A percentile compares a stretch with the other conserved stretches of the same genome.
Evolutionary conservation across 148 eudicot species (phyloP).

Genomic region (Tetragonia tetragonoides): DNA sequence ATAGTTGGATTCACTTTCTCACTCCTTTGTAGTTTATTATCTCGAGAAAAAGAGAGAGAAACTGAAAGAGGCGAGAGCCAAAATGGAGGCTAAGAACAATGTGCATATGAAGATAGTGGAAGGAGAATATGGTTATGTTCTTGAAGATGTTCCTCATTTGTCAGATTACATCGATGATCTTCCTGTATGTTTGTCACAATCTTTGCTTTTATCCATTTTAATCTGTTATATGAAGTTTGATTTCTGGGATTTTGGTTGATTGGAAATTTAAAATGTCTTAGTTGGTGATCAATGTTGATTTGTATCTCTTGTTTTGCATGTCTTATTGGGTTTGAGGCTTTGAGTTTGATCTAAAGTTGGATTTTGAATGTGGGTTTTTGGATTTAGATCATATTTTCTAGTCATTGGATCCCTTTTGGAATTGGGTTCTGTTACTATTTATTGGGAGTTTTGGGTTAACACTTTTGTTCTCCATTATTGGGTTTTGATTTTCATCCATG

Average conservation of each 20-base stretch:
- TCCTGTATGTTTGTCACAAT: constrained; percentile 35
- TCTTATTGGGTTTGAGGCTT: not conserved
- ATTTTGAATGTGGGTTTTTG: not conserved
- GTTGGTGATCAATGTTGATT: not conserved
- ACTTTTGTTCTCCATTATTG: not conserved
- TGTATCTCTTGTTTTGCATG: not conserved
- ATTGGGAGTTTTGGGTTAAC: not conserved
- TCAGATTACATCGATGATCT: constrained; percentile 67
- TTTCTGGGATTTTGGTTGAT: not conserved
- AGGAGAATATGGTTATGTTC: constrained; percentile 61
- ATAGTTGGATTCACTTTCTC: not conserved
- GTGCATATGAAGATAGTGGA: constrained; percentile 48
- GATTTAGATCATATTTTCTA: not conserved
- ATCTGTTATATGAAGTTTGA: not conserved
- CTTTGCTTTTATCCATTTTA: no score
- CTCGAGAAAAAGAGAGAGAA: not conserved
- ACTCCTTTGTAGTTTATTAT: not conserved
- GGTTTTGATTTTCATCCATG: not conserved
- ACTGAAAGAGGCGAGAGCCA: not conserved
- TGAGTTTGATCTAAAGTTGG: not conserved
- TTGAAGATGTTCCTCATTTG: constrained; percentile 84
- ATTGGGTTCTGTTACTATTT: not conserved
- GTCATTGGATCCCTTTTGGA: not conserved
- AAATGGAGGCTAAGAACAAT: constrained; percentile 17
- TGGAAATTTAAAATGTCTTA: not conserved